phyloP scores from a whole-genome alignment of 2,329 filamentous ascomycete species.

The Fusarium penzigii region DNA sequence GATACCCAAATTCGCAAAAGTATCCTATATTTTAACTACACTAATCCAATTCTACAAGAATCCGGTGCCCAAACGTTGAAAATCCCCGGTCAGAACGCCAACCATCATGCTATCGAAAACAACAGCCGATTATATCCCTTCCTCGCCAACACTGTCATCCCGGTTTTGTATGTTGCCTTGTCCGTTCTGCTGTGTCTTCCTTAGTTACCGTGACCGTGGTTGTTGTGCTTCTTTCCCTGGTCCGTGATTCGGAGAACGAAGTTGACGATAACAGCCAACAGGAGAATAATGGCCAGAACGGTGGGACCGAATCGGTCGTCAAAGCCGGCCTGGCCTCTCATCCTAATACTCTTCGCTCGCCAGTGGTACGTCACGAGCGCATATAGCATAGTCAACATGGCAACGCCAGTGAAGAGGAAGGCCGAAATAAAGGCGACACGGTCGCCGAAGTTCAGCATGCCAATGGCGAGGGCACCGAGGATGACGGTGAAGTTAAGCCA shows the following conservation, averaged over 20 bases:
- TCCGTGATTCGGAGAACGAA: constrained; percentile 76
- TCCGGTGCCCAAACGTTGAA: constrained; percentile 13
- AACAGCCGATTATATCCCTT: constrained; percentile 2
- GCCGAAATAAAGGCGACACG: constrained; percentile 90
- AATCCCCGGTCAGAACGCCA: constrained; percentile 23
- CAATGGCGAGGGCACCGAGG: constrained; percentile 92
- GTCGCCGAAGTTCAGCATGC: constrained; percentile 98
- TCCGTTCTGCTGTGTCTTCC: not conserved
- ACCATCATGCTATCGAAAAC: constrained; percentile 9
- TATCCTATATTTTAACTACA: constrained; percentile 16
- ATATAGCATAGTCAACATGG: constrained; percentile 94
- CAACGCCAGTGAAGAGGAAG: constrained; percentile 89
- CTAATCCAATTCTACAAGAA: constrained; percentile 15
- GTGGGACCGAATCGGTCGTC: constrained; percentile 96
- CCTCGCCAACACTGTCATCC: not conserved
- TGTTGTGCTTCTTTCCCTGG: constrained; percentile 39
- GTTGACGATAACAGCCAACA: constrained; percentile 92
- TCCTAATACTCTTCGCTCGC: constrained; percentile 89
- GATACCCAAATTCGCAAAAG: constrained; percentile 22
- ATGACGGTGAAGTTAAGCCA: constrained; percentile 99
- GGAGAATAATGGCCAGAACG: constrained; percentile 79
- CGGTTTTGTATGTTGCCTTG: not conserved
- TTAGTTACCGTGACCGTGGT: constrained; percentile 11
- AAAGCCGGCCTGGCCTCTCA: constrained; percentile 91
- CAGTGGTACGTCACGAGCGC: constrained; percentile 95